phyloP scores from a whole-genome alignment of 306 rosid genomes.

The Vicia villosa region DNA sequence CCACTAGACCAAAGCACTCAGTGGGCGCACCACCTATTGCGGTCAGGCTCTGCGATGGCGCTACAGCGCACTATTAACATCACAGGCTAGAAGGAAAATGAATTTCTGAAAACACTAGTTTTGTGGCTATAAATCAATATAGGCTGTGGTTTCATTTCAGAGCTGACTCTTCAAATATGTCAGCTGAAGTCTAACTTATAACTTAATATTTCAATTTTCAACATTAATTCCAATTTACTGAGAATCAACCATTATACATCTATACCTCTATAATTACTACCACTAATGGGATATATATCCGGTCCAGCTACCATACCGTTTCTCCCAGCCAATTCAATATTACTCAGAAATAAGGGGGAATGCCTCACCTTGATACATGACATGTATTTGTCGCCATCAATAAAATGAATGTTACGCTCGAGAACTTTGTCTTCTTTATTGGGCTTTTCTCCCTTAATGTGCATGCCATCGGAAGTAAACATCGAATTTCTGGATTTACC shows the following conservation, averaged over 20 bases:
- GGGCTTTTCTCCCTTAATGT: conserved; percentile 45
- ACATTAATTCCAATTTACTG: neutral
- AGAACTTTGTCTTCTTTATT: conserved; percentile 62
- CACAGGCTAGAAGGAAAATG: conserved; percentile 12
- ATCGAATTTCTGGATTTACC: conserved; percentile 53
- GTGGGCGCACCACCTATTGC: neutral
- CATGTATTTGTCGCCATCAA: conserved; percentile 82
- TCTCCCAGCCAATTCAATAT: conserved; percentile 19
- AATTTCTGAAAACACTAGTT: neutral
- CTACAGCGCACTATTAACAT: neutral
- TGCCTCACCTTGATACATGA: conserved; percentile 88
- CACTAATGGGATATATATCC: conserved; percentile 29
- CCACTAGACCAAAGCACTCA: neutral
- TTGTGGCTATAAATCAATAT: conserved; percentile 12
- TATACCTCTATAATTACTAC: conserved; percentile 26
- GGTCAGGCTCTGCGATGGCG: neutral
- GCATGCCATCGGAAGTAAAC: conserved; percentile 48
- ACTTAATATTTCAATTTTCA: neutral
- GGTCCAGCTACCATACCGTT: conserved; percentile 20
- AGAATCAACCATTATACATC: neutral
- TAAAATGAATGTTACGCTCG: conserved; percentile 50
- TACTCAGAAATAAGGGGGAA: conserved; percentile 11
- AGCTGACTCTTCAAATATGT: neutral
- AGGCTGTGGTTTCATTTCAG: neutral
- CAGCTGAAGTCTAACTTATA: neutral